Conservation (phyloP, 139 green algal species). For the Chlorokybus atmophyticus region DNA sequence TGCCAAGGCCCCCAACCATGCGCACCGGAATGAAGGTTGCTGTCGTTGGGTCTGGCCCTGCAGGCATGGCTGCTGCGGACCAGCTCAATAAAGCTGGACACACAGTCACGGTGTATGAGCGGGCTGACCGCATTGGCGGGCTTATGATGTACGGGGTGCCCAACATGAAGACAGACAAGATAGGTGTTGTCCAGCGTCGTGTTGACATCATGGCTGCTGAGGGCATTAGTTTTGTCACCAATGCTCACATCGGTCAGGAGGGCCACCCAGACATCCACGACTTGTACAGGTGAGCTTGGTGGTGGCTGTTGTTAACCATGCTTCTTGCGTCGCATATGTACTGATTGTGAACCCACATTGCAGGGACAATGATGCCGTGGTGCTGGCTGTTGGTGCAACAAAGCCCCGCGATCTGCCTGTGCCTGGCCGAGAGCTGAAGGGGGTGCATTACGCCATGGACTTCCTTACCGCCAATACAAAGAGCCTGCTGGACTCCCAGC, state of each 20-base stretch:
- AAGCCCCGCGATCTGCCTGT: conserved; percentile 80
- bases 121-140: conserved; percentile 74
- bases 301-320: no score
- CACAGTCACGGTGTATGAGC: conserved; percentile 81
- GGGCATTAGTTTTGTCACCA: conserved; percentile 69
- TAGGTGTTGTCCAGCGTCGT: conserved; percentile 70
- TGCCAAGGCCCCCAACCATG: conserved; percentile 56
- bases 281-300: no score
- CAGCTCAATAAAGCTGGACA: conserved; percentile 88
- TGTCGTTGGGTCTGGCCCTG: conserved; percentile 75
- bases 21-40: conserved; percentile 66
- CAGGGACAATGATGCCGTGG: conserved; percentile 51
- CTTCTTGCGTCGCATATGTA: no score
- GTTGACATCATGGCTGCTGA: conserved; percentile 87
- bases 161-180: conserved; percentile 98
- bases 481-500: conserved; percentile 53
- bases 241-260: conserved; percentile 48
- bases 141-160: conserved; percentile 97
- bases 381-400: conserved; percentile 82
- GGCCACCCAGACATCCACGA: conserved; percentile 20
- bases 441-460: conserved; percentile 95
- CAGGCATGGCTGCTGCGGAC: conserved; percentile 82
- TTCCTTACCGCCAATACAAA: conserved; percentile 88
- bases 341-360: no score
- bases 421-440: conserved; percentile 47